Evolutionary conservation across 257 asterid species (phyloP), one percentile per base, ranked within the genome.

Genomic region (Coffea eugenioides): DNA sequence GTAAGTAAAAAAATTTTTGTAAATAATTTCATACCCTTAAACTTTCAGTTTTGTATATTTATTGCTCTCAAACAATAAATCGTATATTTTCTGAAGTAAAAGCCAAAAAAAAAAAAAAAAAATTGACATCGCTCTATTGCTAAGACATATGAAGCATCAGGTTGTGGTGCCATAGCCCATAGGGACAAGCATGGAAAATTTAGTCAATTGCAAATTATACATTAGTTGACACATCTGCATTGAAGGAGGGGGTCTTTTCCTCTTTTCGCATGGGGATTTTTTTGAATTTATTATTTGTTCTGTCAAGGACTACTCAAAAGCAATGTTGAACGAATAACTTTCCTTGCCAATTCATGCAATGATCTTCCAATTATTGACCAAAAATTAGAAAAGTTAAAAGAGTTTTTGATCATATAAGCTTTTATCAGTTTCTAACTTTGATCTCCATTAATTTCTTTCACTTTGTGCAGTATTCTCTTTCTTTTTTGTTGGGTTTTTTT

Each of bases 341-440:
- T 76, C 46, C 16, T 76, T 62, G 64, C 12, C 20, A 52, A 45
- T 46, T 11, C 79, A 62, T 76, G 72, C 61, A 76, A 41, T n/a
- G 71, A 76, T 41, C 71, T 49, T 61, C 46, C 71, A 76, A 64
- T 76, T 43, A 76, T 64, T 76, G 18, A 43, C 68, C 57, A 41
- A 76, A 75, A 64, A 69, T 31, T 15, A 59, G 20, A 56, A 21
- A 74, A 74, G 76, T 25, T 13, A 8, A 3, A n/a, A 12, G 76
- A 8, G 7, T 10, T 5, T 73, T 7, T 21, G 0, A 52, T 36
- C 51, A 25, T 72, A n/a, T 13, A 51, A 72, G 11, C 36, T 62
- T 62, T 62, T 61, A 61, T 25, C 34, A 61, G 23, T 23, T 61
- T 61, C 2, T n/a, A n/a, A 64, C 7, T 9, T 64, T 64, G 39